phyloP scores from a whole-genome alignment of 768 basidiomycete species.

The Lentinula edodes region DNA sequence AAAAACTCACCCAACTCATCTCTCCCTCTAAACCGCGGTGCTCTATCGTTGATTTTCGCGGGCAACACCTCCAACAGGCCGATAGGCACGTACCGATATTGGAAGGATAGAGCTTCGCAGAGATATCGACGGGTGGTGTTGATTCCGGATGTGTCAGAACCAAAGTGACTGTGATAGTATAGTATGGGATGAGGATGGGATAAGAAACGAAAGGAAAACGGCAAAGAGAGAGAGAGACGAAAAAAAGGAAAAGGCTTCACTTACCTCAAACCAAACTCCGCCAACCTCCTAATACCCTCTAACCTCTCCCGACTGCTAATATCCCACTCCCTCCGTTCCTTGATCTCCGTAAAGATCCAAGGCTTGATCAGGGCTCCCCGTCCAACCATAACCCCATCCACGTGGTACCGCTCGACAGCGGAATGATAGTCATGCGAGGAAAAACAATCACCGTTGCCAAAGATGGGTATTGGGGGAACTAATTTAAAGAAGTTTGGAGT shows the following conservation, averaged over 20 bases:
- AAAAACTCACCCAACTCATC: conserved; percentile 73
- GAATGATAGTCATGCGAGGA: conserved; percentile 81
- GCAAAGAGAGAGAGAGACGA: neutral
- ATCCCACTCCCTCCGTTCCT: conserved; percentile 91
- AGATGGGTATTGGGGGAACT: conserved; percentile 89
- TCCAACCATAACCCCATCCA: conserved; percentile 94
- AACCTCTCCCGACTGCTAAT: conserved; percentile 82
- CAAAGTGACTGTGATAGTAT: conserved; percentile 56
- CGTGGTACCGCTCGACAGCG: conserved; percentile 70
- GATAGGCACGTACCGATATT: conserved; percentile 92
- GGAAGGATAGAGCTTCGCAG: conserved; percentile 93
- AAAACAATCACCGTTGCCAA: conserved; percentile 95
- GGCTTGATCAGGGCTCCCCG: conserved; percentile 95
- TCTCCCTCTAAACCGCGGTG: conserved; percentile 82
- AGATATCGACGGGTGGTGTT: conserved; percentile 91
- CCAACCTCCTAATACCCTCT: conserved; percentile 74
- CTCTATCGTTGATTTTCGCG: conserved; percentile 81
- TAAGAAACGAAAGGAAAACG: neutral
- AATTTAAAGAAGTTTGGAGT: neutral
- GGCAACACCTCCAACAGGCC: conserved; percentile 85
- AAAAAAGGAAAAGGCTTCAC: conserved; percentile 12
- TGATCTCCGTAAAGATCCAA: conserved; percentile 94
- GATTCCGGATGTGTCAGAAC: conserved; percentile 82
- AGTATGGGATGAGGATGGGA: neutral
- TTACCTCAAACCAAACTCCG: conserved; percentile 80